Evolutionary conservation across 2,329 filamentous ascomycete genomes (phyloP).

Genomic region (Stagonosporopsis chrysanthemi): DNA sequence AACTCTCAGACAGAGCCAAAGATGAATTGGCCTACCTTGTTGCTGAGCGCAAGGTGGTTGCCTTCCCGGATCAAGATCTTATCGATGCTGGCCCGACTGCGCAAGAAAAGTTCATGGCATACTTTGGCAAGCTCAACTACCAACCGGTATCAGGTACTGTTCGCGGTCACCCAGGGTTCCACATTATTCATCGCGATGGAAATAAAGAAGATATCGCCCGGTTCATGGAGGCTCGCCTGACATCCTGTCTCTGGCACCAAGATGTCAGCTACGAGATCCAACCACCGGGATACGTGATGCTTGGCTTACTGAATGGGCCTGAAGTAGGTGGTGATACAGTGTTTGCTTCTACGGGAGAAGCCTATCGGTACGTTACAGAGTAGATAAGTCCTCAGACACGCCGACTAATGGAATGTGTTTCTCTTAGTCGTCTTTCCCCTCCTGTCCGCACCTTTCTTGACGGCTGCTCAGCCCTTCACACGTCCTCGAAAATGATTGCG

Average conservation of each 20-base stretch:
- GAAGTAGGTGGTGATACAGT: slow-evolving; percentile 81
- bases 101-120: slow-evolving; percentile 60
- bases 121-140: slow-evolving; percentile 7
- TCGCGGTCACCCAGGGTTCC: slow-evolving; percentile 70
- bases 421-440: slow-evolving; percentile 70
- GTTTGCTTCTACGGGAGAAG: slow-evolving; percentile 65
- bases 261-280: slow-evolving; percentile 85
- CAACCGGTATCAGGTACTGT: slow-evolving; percentile 3
- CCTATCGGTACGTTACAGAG: slow-evolving; percentile 60
- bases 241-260: slow-evolving; percentile 76
- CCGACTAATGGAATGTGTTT: not conserved
- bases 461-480: slow-evolving; percentile 3
- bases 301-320: slow-evolving; percentile 81
- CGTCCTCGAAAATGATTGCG: slow-evolving; percentile 4
- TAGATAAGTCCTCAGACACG: too few species aligned
- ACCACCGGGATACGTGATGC: slow-evolving; percentile 83
- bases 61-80: slow-evolving; percentile 71
- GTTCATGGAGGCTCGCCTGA: slow-evolving; percentile 71
- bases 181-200: slow-evolving; percentile 76
- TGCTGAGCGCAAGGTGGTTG: slow-evolving; percentile 75
- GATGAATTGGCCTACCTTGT: slow-evolving; percentile 76
- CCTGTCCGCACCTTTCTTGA: slow-evolving; percentile 57
- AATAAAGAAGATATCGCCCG: slow-evolving; percentile 61
- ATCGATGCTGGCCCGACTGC: slow-evolving; percentile 65
- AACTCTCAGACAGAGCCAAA: slow-evolving; percentile 63